Conservation (phyloP, 1,284 basidiomycete genomes). For the Pseudozyma sp. region DNA sequence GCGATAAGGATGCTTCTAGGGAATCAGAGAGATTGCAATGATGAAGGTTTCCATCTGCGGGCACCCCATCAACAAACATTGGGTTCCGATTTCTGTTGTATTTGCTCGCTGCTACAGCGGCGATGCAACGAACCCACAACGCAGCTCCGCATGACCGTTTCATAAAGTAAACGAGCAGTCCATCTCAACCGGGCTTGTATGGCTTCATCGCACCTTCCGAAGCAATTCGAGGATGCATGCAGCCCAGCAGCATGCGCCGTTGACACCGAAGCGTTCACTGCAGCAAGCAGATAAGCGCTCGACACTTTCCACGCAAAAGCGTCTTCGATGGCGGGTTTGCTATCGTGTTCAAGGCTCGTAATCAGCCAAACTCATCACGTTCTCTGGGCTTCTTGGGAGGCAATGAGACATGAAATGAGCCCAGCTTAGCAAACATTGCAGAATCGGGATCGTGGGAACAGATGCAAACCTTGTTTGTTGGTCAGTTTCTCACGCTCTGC, state of each 20-base stretch:
- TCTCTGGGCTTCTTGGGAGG: too few species aligned
- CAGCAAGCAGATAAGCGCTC: neutral
- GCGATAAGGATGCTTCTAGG: too few species aligned
- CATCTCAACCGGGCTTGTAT: conserved; percentile 1
- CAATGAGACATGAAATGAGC: too few species aligned
- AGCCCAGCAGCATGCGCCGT: conserved; percentile 2
- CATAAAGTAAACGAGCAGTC: neutral
- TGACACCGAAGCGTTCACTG: neutral
- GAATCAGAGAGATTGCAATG: too few species aligned
- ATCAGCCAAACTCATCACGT: too few species aligned
- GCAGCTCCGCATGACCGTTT: neutral
- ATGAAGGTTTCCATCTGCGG: too few species aligned
- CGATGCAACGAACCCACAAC: too few species aligned
- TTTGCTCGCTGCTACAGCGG: too few species aligned
- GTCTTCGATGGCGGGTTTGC: neutral
- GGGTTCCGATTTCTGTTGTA: too few species aligned
- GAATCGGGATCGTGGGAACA: conserved; percentile 17
- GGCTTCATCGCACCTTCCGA: neutral
- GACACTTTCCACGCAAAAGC: neutral
- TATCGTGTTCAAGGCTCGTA: too few species aligned
- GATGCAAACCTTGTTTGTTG: conserved; percentile 23
- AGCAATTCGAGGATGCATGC: neutral
- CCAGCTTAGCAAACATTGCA: neutral
- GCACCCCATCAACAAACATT: too few species aligned
- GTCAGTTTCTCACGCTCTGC: conserved; percentile 28